These are phyloP conservation scores for Austropuccinia psidii DNA, from an alignment of 1,284 basidiomycete genomes.

Conservation along the genomic window DNA sequence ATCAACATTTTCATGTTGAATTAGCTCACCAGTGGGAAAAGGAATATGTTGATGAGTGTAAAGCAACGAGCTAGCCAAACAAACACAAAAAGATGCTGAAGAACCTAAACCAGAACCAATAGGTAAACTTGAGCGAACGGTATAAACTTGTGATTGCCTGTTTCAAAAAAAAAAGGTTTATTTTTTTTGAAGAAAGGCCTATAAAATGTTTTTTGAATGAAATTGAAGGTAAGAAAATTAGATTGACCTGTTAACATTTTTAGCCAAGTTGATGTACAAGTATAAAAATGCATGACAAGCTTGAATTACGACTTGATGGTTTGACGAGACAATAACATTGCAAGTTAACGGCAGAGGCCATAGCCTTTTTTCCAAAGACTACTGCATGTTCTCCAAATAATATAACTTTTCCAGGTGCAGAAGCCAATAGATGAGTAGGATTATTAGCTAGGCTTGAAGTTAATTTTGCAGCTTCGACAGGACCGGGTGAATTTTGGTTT, in stretches of 20 bases:
- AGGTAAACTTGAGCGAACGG: conserved; percentile 85
- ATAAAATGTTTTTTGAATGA: not conserved
- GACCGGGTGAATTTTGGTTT: too few species aligned
- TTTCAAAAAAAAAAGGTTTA: too few species aligned
- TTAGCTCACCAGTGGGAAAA: conserved; percentile 57
- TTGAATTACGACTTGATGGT: conserved; percentile 60
- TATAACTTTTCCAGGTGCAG: conserved; percentile 96
- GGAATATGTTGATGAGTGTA: conserved; percentile 48
- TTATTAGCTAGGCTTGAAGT: conserved; percentile 39
- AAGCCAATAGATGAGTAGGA: conserved; percentile 61
- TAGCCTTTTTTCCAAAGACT: conserved; percentile 90
- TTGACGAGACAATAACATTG: conserved; percentile 83
- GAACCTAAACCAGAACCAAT: conserved; percentile 97
- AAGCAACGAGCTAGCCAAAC: conserved; percentile 71
- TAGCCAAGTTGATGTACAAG: conserved; percentile 74
- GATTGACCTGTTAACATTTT: conserved; percentile 56
- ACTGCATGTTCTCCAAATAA: conserved; percentile 98
- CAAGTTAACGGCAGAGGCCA: conserved; percentile 89
- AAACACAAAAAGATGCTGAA: conserved; percentile 87
- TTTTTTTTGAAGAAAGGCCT: not conserved
- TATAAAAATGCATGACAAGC: conserved; percentile 84
- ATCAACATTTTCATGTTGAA: conserved; percentile 57
- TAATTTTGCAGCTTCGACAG: too few species aligned
- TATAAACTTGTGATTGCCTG: conserved; percentile 68
- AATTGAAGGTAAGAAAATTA: not conserved